phyloP scores from a whole-genome alignment of 176 grass and related monocot genomes.

The Poa annua region DNA sequence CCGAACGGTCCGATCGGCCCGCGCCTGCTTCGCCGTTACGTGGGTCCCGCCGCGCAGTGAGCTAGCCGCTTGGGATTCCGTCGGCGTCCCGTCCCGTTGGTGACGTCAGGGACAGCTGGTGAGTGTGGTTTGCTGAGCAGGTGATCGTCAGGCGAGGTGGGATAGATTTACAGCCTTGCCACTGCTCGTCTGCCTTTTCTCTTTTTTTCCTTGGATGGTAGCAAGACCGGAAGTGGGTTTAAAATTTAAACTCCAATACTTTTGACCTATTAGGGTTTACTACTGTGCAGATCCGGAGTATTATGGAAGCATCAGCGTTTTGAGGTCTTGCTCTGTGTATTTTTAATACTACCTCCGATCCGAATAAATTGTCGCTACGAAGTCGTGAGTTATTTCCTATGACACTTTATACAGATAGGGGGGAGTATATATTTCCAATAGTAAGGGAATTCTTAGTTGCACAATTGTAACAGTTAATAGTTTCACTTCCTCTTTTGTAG shows the following conservation, averaged over 20 bases:
- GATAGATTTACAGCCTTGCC: slow-evolving; percentile 43
- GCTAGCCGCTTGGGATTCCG: no score
- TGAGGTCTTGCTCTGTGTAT: no score
- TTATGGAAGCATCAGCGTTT: no score
- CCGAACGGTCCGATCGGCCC: not conserved
- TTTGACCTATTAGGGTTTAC: not conserved
- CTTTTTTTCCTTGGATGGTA: not conserved
- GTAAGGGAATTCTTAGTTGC: no score
- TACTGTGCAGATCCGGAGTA: no score
- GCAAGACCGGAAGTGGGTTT: not conserved
- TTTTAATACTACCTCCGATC: no score
- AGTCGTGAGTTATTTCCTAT: no score
- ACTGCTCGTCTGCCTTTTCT: slow-evolving; percentile 9
- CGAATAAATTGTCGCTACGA: no score
- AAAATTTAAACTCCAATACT: slow-evolving; percentile 15
- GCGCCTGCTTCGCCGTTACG: not conserved
- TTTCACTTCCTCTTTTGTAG: no score
- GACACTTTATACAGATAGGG: no score
- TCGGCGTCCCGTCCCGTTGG: slow-evolving; percentile 5
- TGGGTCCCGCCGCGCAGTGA: not conserved
- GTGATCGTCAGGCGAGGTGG: not conserved
- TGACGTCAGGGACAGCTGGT: slow-evolving; percentile 49
- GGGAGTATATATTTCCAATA: no score
- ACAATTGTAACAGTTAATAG: no score
- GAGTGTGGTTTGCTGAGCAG: not conserved